phyloP scores from a whole-genome alignment of 2,329 filamentous ascomycete genomes.

The Colletotrichum siamense region DNA sequence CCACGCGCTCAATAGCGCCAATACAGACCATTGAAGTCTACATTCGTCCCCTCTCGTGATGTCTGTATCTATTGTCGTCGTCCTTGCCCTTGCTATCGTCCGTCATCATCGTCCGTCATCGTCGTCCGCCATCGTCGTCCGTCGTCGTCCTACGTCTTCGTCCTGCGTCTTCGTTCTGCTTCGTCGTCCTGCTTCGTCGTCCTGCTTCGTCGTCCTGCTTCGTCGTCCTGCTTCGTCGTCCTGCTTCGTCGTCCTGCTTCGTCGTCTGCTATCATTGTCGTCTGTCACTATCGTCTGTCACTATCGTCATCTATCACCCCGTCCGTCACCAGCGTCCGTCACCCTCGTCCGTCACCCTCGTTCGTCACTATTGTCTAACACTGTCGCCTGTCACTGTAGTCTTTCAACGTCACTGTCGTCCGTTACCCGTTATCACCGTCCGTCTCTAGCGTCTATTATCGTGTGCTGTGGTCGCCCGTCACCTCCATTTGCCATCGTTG shows the following conservation, averaged over 20 bases:
- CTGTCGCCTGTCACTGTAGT: background rate
- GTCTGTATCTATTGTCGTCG: background rate
- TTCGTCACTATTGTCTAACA: background rate
- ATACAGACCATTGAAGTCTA: conserved; percentile 21
- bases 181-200: background rate
- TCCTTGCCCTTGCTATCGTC: background rate
- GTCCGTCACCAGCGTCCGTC: background rate
- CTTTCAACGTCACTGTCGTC: background rate
- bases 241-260: background rate
- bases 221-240: background rate
- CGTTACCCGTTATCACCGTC: background rate
- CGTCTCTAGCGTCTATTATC: background rate
- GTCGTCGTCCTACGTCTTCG: background rate
- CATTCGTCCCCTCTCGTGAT: background rate
- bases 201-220: background rate
- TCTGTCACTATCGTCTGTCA: background rate
- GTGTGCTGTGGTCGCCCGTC: background rate
- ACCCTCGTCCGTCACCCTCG: background rate
- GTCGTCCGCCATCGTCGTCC: background rate
- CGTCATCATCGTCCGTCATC: background rate
- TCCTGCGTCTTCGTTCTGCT: background rate
- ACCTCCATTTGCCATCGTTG: background rate
- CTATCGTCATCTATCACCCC: too few species aligned
- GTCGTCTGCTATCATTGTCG: background rate
- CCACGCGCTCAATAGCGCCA: conserved; percentile 13